These are phyloP conservation scores for Alternaria viburni DNA, from an alignment of 2,329 filamentous ascomycete genomes.

Conservation along the genomic window DNA sequence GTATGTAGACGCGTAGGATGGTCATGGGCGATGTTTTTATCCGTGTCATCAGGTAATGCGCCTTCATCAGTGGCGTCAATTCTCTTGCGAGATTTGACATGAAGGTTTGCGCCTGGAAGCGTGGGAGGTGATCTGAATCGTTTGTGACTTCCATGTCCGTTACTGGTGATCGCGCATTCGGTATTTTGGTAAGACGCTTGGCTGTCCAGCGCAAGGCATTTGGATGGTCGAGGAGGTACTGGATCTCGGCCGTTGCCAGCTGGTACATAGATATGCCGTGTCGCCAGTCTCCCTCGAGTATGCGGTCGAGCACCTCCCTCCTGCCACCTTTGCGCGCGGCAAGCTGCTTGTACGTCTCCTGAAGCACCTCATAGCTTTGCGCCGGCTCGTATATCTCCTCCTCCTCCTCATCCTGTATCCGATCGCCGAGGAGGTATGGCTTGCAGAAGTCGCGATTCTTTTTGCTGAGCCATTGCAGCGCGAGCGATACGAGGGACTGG, in stretches of 20 bases:
- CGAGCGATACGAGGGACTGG: conserved; percentile 72
- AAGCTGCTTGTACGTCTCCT: conserved; percentile 55
- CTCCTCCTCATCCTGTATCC: conserved; percentile 54
- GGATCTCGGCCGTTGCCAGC: conserved; percentile 62
- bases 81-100: conserved; percentile 76
- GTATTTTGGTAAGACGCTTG: conserved; percentile 52
- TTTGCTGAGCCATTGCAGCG: conserved; percentile 77
- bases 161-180: conserved; percentile 31
- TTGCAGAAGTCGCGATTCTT: conserved; percentile 65
- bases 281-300: conserved; percentile 64
- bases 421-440: conserved; percentile 60
- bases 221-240: conserved; percentile 61
- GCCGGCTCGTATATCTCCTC: conserved; percentile 72
- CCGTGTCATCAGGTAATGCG: conserved; percentile 81
- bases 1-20: conserved; percentile 77
- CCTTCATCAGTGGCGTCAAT: conserved; percentile 79
- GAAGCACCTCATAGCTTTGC: conserved; percentile 69
- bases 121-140: conserved; percentile 59
- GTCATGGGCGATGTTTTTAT: conserved; percentile 72
- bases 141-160: conserved; percentile 48
- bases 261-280: conserved; percentile 62
- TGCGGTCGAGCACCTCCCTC: conserved; percentile 62
- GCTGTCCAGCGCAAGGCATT: conserved; percentile 61
- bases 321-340: conserved; percentile 56
- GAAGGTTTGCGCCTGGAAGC: conserved; percentile 82